These are phyloP conservation scores for Calocera viscosa DNA, from an alignment of 768 basidiomycete species.

Conservation along the genomic window DNA sequence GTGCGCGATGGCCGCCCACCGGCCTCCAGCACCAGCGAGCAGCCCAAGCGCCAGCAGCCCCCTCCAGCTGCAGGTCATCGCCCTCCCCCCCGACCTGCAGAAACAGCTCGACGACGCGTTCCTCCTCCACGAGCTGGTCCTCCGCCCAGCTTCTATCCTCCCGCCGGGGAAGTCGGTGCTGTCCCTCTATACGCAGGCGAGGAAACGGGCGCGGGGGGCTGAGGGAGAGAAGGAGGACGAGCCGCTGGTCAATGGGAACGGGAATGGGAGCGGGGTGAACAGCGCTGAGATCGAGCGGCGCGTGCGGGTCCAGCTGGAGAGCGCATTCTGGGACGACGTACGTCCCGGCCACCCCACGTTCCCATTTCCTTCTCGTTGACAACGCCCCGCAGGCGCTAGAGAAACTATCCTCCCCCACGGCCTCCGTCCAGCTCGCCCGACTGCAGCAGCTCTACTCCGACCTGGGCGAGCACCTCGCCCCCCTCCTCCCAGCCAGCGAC, in stretches of 20 bases:
- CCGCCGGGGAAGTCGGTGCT: conserved; percentile 61
- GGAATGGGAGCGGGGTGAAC: neutral
- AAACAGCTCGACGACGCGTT: conserved; percentile 46
- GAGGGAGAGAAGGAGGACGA: neutral
- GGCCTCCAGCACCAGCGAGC: neutral
- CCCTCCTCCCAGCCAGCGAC: conserved; percentile 49
- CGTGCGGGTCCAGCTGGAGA: conserved; percentile 40
- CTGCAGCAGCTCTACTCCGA: conserved; percentile 47
- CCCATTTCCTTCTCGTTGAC: neutral
- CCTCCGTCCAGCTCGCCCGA: conserved; percentile 47
- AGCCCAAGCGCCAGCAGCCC: neutral
- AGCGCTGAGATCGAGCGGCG: conserved; percentile 32
- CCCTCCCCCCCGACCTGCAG: conserved; percentile 31
- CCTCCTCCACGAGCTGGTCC: conserved; percentile 56
- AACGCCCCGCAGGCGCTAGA: conserved; percentile 38
- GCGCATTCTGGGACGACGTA: conserved; percentile 67
- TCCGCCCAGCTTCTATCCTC: conserved; percentile 45
- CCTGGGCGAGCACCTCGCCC: conserved; percentile 23
- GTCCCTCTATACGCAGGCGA: conserved; percentile 39
- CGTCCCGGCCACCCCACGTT: too few species aligned
- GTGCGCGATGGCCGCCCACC: neutral
- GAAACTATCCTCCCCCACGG: conserved; percentile 44
- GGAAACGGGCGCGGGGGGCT: neutral
- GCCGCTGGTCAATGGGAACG: neutral
- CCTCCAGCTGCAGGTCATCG: neutral